These are phyloP conservation scores for Ceratocystis variospora DNA, from an alignment of 2,329 filamentous ascomycete species.

Conservation along the genomic window DNA sequence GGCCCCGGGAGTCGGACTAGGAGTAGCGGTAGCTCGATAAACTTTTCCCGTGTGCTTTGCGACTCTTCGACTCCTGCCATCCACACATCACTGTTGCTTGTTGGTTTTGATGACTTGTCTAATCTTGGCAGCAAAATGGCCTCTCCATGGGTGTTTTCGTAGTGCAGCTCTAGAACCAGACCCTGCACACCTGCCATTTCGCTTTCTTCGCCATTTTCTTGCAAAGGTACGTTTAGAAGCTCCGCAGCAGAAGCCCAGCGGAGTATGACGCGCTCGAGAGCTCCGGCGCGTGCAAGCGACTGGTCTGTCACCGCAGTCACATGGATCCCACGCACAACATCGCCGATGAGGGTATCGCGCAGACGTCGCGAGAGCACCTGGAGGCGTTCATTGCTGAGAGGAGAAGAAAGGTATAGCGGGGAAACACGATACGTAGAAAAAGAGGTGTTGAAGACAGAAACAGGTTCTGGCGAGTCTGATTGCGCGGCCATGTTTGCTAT, in stretches of 20 bases:
- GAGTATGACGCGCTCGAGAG: conserved; percentile 35
- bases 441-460: conserved; percentile 44
- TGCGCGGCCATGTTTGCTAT: conserved; percentile 18
- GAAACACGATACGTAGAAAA: conserved; percentile 44
- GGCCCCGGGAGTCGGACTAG: conserved; percentile 42
- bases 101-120: not conserved
- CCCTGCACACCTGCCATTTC: conserved; percentile 19
- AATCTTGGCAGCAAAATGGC: conserved; percentile 37
- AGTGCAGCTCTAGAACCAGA: conserved; percentile 36
- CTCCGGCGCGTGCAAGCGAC: conserved; percentile 29
- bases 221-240: conserved; percentile 6
- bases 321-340: conserved; percentile 47
- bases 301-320: conserved; percentile 32
- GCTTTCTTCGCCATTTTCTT: conserved; percentile 9
- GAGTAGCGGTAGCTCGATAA: conserved; percentile 38
- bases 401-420: conserved; percentile 30
- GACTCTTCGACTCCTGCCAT: conserved; percentile 1
- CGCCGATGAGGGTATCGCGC: conserved; percentile 42
- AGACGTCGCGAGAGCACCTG: conserved; percentile 34
- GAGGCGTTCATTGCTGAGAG: conserved; percentile 30
- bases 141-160: conserved; percentile 39
- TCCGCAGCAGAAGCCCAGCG: conserved; percentile 30
- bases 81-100: not conserved
- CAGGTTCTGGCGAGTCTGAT: conserved; percentile 20
- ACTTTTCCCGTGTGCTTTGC: conserved; percentile 23